These are phyloP conservation scores for Gracilaria domingensis DNA, from an alignment of 23 red algal genomes.

Conservation along the genomic window DNA sequence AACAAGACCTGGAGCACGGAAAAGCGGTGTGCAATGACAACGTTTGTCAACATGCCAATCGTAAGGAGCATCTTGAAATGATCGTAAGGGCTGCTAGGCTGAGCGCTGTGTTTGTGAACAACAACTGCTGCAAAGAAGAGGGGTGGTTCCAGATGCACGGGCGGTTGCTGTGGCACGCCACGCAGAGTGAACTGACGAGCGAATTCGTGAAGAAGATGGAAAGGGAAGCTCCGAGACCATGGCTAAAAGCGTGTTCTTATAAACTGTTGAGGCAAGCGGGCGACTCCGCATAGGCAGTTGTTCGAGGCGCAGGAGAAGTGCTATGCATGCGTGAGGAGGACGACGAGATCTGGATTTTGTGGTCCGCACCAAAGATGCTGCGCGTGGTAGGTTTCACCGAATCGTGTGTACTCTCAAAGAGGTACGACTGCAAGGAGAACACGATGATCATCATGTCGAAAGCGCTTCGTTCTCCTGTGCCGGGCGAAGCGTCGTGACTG, in stretches of 20 bases:
- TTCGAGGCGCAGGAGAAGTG: background rate
- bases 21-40: background rate
- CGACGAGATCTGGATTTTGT: background rate
- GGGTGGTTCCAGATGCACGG: slow-evolving; percentile 2
- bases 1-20: slow-evolving; percentile 3
- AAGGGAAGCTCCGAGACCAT: background rate
- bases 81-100: slow-evolving; percentile 6
- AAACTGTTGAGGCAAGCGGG: background rate
- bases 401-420: background rate
- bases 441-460: background rate
- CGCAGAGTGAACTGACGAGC: background rate
- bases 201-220: slow-evolving; percentile 4
- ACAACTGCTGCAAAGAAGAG: background rate
- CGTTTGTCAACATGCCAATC: background rate
- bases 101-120: background rate
- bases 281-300: background rate
- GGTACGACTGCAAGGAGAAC: background rate
- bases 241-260: background rate
- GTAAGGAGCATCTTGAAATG: slow-evolving; percentile 11
- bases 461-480: background rate
- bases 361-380: background rate
- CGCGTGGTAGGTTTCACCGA: background rate
- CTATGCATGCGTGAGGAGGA: background rate
- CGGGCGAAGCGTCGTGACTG: background rate
- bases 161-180: slow-evolving; percentile 8